Evolutionary conservation across 345 rosid species (phyloP), one percentile per base, ranked within the genome.

Genomic region (Aethionema arabicum): DNA sequence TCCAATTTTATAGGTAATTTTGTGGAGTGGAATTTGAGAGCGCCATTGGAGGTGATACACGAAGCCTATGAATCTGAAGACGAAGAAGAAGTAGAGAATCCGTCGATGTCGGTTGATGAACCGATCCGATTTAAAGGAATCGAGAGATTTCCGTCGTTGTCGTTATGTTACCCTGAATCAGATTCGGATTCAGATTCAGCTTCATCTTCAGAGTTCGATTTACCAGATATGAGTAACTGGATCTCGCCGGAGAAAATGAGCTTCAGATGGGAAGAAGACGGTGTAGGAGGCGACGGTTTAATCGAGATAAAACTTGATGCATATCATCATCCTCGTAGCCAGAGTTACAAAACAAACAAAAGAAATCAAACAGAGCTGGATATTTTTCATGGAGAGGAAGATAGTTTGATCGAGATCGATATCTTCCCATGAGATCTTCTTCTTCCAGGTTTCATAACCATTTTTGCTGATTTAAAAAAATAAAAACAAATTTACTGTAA

Each of bases 41-140:
- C 95, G 2, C 96, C 98, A 12, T 52, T 92, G 52, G 90, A 85
- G 14, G 88, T 89, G 40, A 92, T 92, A 45, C 80, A 91, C 58
- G 96, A 91, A 75, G 82, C 59, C 2, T 65, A 70, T 10, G 88
- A 77, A 27, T 86, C 66, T 0, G 80, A 76, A 0, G 68, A 14
- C 7, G 67, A 63, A 5, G 55, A 61, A 0, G 55, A 63, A 7
- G 47, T 48, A 0, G 64, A 48, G n/a, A 46, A 68, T 11, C 60
- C 15, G 30, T 50, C 39, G 14, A 36, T 37, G 7, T 40, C 57
- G 33, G 32, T 55, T 39, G 66, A 66, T 16, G 65, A 42, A 1
- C 72, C 73, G 57, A 59, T 39, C 69, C 70, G 55, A 59, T 44
- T 51, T 1, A 54, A 7, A 0, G 43, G 44, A 42, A 54, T 68